A percentile compares a stretch with the other conserved stretches of the same genome.
Evolutionary conservation across 2,329 filamentous ascomycete species (phyloP).

Genomic region (Fusarium sp.): DNA sequence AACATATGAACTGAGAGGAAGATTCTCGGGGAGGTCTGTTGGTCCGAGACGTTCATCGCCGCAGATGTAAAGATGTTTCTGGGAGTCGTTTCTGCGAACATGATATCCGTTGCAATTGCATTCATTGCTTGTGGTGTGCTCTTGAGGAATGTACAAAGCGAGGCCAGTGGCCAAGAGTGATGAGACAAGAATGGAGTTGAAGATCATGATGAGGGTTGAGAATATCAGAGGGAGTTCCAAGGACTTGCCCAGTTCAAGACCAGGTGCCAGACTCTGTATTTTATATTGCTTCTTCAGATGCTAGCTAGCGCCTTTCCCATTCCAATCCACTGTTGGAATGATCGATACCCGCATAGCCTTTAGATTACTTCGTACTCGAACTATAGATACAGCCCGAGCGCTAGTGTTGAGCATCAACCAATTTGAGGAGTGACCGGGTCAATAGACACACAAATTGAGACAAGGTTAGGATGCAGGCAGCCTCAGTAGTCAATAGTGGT

Average conservation of each 20-base stretch:
- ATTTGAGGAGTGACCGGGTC: neutral
- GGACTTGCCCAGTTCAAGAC: accelerated
- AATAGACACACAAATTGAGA: neutral
- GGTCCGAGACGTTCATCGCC: constrained; percentile 24
- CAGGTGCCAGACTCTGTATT: too few relatives aligned
- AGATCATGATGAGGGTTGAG: neutral
- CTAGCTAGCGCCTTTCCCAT: neutral
- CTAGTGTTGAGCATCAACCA: neutral
- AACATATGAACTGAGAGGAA: constrained; percentile 17
- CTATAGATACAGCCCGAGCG: neutral
- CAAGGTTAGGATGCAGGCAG: neutral
- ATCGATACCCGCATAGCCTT: too few relatives aligned
- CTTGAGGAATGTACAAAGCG: neutral
- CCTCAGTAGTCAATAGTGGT: neutral
- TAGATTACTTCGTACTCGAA: too few relatives aligned
- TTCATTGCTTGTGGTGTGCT: neutral
- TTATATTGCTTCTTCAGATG: neutral
- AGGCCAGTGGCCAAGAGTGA: neutral
- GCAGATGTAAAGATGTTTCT: neutral
- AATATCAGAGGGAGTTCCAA: neutral
- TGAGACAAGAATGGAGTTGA: constrained; percentile 5
- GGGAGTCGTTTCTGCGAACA: neutral
- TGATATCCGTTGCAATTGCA: neutral
- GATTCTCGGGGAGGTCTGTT: constrained; percentile 1
- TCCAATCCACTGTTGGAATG: neutral